Percentiles rank a stretch among this genome's conserved stretches.
These are phyloP conservation scores for Ophidiomyces ophidiicola DNA, from an alignment of 2,329 filamentous ascomycete genomes.

Conservation along the genomic window DNA sequence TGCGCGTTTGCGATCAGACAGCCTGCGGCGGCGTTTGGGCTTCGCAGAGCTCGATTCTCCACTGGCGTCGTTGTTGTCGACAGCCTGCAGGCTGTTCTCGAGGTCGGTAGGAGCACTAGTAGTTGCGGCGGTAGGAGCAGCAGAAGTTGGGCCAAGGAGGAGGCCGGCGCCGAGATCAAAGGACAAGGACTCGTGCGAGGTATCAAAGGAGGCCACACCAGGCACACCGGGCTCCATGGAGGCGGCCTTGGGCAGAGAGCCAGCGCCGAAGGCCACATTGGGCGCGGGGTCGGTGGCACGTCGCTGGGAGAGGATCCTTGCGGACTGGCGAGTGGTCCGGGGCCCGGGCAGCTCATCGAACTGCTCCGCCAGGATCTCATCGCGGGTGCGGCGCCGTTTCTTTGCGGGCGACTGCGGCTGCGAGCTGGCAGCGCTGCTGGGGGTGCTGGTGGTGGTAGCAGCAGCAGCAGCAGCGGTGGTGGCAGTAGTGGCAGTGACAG, in stretches of 20 bases:
- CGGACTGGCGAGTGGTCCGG: conserved; percentile 14
- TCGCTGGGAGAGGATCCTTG: conserved; percentile 13
- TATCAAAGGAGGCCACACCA: background rate
- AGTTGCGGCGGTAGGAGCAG: too few species aligned
- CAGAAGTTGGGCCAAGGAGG: too few species aligned
- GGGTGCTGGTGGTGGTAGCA: background rate
- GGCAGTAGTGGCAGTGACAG: too few species aligned
- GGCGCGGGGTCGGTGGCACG: conserved; percentile 8
- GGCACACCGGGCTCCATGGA: conserved; percentile 8
- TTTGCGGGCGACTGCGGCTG: conserved; percentile 4
- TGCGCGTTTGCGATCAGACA: too few species aligned
- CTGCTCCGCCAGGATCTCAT: conserved; percentile 9
- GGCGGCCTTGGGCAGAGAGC: conserved; percentile 2
- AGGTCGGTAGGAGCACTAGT: too few species aligned
- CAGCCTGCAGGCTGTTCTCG: too few species aligned
- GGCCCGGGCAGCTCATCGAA: background rate
- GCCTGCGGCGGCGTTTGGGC: too few species aligned
- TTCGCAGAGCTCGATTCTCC: too few species aligned
- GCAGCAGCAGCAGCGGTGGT: conserved; percentile 2
- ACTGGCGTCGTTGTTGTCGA: too few species aligned
- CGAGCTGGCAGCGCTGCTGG: background rate
- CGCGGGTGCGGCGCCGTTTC: conserved; percentile 9
- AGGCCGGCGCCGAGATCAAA: too few species aligned
- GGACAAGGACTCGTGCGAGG: background rate
- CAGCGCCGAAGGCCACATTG: conserved; percentile 3